These are phyloP conservation scores for Letharia lupina DNA, from an alignment of 495 filamentous ascomycete genomes.

Conservation along the genomic window DNA sequence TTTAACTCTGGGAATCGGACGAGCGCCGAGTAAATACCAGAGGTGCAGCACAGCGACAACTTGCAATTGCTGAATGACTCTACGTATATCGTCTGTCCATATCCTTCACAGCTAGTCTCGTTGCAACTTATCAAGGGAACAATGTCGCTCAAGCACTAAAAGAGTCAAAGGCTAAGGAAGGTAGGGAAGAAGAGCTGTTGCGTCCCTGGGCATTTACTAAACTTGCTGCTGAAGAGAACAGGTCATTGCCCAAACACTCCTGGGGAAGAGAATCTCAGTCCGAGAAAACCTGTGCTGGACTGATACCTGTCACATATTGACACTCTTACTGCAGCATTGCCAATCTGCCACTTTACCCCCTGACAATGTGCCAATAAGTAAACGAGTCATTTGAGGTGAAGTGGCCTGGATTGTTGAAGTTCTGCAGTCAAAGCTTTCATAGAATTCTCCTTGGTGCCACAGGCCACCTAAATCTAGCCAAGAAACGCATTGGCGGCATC, in stretches of 20 bases:
- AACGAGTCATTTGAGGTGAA: not conserved
- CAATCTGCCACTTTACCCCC: not conserved
- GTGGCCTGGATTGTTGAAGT: not conserved
- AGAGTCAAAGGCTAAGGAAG: not conserved
- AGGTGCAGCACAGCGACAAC: not conserved
- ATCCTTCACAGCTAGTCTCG: not conserved
- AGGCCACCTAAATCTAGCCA: not conserved
- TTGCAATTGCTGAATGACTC: not conserved
- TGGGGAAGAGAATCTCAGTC: not conserved
- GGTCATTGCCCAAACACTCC: not conserved
- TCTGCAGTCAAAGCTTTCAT: not conserved
- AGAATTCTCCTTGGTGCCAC: not conserved
- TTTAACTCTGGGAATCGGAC: too few species aligned
- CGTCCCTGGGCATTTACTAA: not conserved
- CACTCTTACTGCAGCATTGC: not conserved
- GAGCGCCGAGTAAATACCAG: too few species aligned
- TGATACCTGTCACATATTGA: not conserved
- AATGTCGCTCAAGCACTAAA: not conserved
- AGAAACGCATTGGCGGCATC: not conserved
- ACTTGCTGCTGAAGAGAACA: not conserved
- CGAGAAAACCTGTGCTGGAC: not conserved
- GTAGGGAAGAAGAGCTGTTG: not conserved
- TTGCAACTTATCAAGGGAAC: not conserved
- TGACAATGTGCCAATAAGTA: not conserved
- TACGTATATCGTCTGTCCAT: not conserved